Percentiles rank a stretch among this genome's conserved stretches.
These are phyloP conservation scores for Phaffomyces antillensis DNA, from an alignment of 805 yeast genomes.

Conservation along the genomic window DNA sequence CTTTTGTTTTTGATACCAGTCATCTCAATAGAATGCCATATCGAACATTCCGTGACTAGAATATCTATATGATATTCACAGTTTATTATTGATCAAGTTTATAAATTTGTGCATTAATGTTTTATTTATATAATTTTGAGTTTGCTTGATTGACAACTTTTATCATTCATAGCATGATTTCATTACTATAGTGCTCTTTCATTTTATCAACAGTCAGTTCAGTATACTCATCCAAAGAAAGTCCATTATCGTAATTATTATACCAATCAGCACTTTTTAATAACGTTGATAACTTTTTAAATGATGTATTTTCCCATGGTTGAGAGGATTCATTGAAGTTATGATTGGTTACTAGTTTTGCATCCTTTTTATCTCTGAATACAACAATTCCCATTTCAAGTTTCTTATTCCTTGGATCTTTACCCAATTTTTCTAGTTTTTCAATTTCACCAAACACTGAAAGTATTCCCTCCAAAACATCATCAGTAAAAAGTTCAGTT, in stretches of 20 bases:
- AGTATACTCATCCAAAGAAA: constrained; percentile 14
- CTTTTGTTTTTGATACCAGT: no score
- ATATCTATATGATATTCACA: no score
- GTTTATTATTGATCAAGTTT: no score
- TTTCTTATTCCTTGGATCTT: constrained; percentile 7
- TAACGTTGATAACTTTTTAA: constrained; percentile 16
- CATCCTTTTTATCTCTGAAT: constrained; percentile 7
- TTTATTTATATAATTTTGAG: no score
- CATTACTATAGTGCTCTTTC: background rate
- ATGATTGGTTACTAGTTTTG: constrained; percentile 11
- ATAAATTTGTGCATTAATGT: no score
- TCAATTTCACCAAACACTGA: constrained; percentile 20
- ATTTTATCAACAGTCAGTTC: constrained; percentile 11
- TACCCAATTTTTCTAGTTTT: constrained; percentile 7
- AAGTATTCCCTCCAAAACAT: constrained; percentile 18
- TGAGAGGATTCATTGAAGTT: constrained; percentile 9
- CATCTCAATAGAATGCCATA: no score
- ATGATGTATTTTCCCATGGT: constrained; percentile 18
- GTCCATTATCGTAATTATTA: constrained; percentile 3
- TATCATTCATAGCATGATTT: background rate
- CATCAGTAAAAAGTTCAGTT: constrained; percentile 14
- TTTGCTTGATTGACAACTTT: background rate
- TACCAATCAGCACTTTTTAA: constrained; percentile 17
- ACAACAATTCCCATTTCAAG: constrained; percentile 14
- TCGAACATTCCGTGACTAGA: no score